These are phyloP conservation scores for Ophiocordyceps camponoti-saundersi DNA, from an alignment of 2,329 filamentous ascomycete genomes.

Conservation along the genomic window DNA sequence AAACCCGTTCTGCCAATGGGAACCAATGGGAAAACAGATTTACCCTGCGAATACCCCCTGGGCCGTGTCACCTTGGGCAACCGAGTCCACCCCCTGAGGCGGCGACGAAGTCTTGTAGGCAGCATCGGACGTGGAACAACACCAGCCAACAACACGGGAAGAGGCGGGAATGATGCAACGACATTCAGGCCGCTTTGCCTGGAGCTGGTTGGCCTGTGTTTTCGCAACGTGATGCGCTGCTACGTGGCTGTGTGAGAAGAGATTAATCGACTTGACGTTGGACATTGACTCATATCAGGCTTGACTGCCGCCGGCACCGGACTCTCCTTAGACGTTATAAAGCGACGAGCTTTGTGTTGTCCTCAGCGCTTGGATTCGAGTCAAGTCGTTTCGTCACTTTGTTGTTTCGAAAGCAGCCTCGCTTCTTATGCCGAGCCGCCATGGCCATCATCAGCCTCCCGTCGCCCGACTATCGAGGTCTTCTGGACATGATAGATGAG, in stretches of 20 bases:
- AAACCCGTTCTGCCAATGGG: neutral
- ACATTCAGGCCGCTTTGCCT: neutral
- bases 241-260: neutral
- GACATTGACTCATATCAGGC: neutral
- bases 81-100: neutral
- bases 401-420: neutral
- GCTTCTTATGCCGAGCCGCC: slow-evolving; percentile 3
- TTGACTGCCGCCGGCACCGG: neutral
- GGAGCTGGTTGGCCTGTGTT: neutral
- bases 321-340: neutral
- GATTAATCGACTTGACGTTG: neutral
- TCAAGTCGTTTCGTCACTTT: neutral
- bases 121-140: neutral
- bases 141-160: neutral
- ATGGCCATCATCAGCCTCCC: slow-evolving; percentile 4
- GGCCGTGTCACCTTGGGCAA: neutral
- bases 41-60: neutral
- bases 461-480: slow-evolving; percentile 3
- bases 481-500: slow-evolving; percentile 6
- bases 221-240: neutral
- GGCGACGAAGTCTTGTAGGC: neutral
- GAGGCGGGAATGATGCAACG: neutral
- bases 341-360: neutral
- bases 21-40: neutral
- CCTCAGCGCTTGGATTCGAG: neutral